Evolutionary conservation across 225 moss, liverwort and hornwort genomes (phyloP), one percentile per base, ranked within the genome.

Genomic region (Marchantia paleacea): DNA sequence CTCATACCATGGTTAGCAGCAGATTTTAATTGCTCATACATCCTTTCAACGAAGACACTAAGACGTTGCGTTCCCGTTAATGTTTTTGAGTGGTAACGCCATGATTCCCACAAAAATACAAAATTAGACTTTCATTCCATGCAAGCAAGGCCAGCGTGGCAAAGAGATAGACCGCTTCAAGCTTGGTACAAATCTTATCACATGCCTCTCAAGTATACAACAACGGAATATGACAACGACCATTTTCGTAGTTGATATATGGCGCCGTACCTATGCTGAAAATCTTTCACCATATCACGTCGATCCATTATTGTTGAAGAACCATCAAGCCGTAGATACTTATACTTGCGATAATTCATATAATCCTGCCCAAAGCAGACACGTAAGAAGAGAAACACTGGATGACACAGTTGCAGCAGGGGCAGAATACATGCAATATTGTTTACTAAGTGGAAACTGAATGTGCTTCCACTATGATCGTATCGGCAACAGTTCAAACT

Each of bases 291-390:
- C 95, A 95, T 95, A 71, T 95, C 95, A 72, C 93, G 95, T 52
- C 95, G 92, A 79, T 95, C 95, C 95, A 95, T 95, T 73, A 95
- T 95, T 31, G 92, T 93, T 47, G 95, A 95, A 48, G 95, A 95
- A 26, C 95, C 95, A 81, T 95, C 95, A 72, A 95, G 81, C 49
- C 95, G 92, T 80, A 95, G 55, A 86, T 95, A 95, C 73, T 95
- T 95, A 80, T 92, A 95, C 82, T 95, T 95, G 49, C 95, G 92
- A 71, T 93, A 95, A 55, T 92, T 93, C 95, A 95, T 93, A 61
- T 95, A 95, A 82, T 95, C 95, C 95, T 95, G 90, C 60, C 31
- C 28, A 12, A 47, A 28, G 22, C 64, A 22, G 11, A 49, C 78
- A 63, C 26, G 51, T 78, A n/a, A 78, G 78, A 25, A 49, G 30